Conservation (phyloP, 2,329 filamentous ascomycete species). For the Plectosphaerella plurivora region DNA sequence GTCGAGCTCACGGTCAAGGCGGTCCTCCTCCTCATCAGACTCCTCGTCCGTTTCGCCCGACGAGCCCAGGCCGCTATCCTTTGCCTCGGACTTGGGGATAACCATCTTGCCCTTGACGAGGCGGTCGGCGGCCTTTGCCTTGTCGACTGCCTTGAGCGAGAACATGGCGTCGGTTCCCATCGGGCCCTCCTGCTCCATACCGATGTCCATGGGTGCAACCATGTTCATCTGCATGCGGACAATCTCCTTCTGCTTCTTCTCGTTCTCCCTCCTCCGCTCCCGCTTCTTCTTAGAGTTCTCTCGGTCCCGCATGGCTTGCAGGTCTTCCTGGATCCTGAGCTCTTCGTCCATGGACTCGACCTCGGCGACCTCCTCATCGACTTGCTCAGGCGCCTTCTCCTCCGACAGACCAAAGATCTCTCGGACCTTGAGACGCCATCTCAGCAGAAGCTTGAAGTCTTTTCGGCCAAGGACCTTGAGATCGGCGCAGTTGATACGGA, state of each 20-base stretch:
- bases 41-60: slow-evolving; percentile 55
- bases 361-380: slow-evolving; percentile 69
- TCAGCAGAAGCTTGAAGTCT: slow-evolving; percentile 85
- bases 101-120: slow-evolving; percentile 78
- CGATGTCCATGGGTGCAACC: slow-evolving; percentile 92
- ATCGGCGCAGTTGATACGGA: slow-evolving; percentile 73
- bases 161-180: slow-evolving; percentile 83
- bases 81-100: slow-evolving; percentile 51
- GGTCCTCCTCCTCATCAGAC: slow-evolving; percentile 75
- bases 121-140: slow-evolving; percentile 63
- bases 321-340: slow-evolving; percentile 79
- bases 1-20: slow-evolving; percentile 80
- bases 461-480: slow-evolving; percentile 88
- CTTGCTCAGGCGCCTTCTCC: slow-evolving; percentile 58
- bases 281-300: slow-evolving; percentile 74
- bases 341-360: slow-evolving; percentile 94
- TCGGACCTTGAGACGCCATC: slow-evolving; percentile 84
- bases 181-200: slow-evolving; percentile 79
- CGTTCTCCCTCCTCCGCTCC: slow-evolving; percentile 82
- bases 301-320: slow-evolving; percentile 77
- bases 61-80: slow-evolving; percentile 53
- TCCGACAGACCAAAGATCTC: slow-evolving; percentile 84
- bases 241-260: slow-evolving; percentile 90
- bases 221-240: slow-evolving; percentile 97
- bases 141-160: slow-evolving; percentile 75